Conservation (phyloP, 129 eudicot species). For the Kitagawia praeruptora region DNA sequence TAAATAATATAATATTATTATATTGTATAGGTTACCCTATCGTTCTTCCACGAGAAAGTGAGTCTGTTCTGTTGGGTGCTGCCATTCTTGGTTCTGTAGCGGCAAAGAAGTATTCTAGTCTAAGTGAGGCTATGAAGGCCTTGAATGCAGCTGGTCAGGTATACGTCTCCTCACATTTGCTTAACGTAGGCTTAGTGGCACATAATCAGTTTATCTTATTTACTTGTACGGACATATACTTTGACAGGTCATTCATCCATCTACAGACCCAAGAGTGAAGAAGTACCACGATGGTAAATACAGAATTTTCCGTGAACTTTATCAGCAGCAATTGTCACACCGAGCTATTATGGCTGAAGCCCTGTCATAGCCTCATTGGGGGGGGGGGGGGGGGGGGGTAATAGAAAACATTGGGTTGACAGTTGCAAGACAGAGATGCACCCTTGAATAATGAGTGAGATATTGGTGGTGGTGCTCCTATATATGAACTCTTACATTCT, state of each 20-base stretch:
- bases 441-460: not conserved
- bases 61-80: constrained; percentile 89
- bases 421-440: not conserved
- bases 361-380: constrained; percentile 19
- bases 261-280: constrained; percentile 57
- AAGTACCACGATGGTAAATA: constrained; percentile 94
- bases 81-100: constrained; percentile 98
- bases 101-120: constrained; percentile 64
- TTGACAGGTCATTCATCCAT: constrained; percentile 70
- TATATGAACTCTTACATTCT: not conserved
- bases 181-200: not conserved
- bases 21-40: constrained; percentile 60
- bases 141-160: constrained; percentile 92
- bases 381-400: constrained; percentile 3
- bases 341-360: constrained; percentile 76
- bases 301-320: constrained; percentile 68
- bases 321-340: constrained; percentile 69
- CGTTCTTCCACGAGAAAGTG: constrained; percentile 88
- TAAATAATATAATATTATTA: not conserved
- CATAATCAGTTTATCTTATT: not conserved
- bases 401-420: not conserved
- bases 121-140: constrained; percentile 89
- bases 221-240: not conserved
- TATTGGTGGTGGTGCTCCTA: not conserved
- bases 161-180: not conserved